Percentiles rank a stretch among this genome's conserved stretches.
Evolutionary conservation across 108 stramenopile genomes (phyloP).

Genomic region (Epipyxis sp.): DNA sequence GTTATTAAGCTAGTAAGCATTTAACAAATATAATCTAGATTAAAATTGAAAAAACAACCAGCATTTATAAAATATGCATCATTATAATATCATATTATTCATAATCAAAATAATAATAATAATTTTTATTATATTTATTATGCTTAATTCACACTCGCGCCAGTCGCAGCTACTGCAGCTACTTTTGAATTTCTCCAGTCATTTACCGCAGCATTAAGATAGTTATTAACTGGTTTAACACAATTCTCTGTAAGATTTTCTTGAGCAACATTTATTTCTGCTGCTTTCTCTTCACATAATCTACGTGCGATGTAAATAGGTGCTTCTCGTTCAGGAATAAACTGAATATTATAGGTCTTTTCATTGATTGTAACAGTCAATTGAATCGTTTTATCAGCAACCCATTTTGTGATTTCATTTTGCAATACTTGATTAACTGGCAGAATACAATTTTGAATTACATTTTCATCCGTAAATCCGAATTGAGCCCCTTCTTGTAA

Average conservation of each 20-base stretch:
- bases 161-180: neutral
- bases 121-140: no score
- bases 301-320: neutral
- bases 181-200: neutral
- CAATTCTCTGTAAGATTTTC: neutral
- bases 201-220: neutral
- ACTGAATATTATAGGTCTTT: neutral
- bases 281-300: neutral
- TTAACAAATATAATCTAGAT: no score
- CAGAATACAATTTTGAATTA: neutral
- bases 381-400: neutral
- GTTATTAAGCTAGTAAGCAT: no score
- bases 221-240: neutral
- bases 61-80: no score
- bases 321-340: neutral
- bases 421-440: neutral
- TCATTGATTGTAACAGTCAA: neutral
- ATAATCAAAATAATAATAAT: no score
- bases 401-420: neutral
- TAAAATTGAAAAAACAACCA: no score
- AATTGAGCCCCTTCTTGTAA: neutral
- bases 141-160: no score
- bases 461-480: conserved; percentile 1
- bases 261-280: neutral
- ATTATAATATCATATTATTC: no score